phyloP scores from a whole-genome alignment of 257 asterid genomes.

The Salvia splendens region DNA sequence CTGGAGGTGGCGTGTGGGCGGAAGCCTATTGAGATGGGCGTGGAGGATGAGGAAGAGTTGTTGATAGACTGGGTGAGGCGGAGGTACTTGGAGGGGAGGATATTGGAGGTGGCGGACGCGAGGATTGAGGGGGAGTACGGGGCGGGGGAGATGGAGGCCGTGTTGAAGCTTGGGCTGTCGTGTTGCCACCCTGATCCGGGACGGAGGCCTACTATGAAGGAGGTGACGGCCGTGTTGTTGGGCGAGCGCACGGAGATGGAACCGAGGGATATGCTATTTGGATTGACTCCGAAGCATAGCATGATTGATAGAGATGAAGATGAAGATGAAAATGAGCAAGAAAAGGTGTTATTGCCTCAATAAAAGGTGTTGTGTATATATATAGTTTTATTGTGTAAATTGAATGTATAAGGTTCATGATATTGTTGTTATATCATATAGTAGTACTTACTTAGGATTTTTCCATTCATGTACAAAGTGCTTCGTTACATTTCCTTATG shows the following conservation, averaged over 20 bases:
- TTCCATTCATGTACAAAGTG: too few relatives aligned
- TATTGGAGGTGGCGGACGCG: slow-evolving; percentile 60
- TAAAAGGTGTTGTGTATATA: too few relatives aligned
- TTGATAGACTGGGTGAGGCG: slow-evolving; percentile 77
- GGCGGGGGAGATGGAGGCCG: slow-evolving; percentile 66
- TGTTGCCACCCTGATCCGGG: slow-evolving; percentile 82
- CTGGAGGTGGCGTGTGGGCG: slow-evolving; percentile 86
- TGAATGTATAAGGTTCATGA: background rate
- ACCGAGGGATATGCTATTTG: slow-evolving; percentile 53
- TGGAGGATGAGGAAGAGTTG: slow-evolving; percentile 56
- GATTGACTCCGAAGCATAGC: slow-evolving; percentile 31
- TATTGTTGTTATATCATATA: too few relatives aligned
- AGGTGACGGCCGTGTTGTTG: slow-evolving; percentile 60
- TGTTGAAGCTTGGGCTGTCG: slow-evolving; percentile 70
- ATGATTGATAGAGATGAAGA: slow-evolving; percentile 16
- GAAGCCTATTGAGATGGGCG: slow-evolving; percentile 50
- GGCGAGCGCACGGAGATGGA: slow-evolving; percentile 52
- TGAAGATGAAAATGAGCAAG: slow-evolving; percentile 35
- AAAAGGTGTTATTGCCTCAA: slow-evolving; percentile 2
- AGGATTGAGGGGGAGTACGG: slow-evolving; percentile 64
- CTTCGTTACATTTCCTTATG: too few relatives aligned
- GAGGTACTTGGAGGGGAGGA: slow-evolving; percentile 53
- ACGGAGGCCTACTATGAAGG: slow-evolving; percentile 77
- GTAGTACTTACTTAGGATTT: too few relatives aligned
- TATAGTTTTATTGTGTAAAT: background rate